Evolutionary conservation across 768 basidiomycete species (phyloP).

Genomic region (Phylloporus arenicola): DNA sequence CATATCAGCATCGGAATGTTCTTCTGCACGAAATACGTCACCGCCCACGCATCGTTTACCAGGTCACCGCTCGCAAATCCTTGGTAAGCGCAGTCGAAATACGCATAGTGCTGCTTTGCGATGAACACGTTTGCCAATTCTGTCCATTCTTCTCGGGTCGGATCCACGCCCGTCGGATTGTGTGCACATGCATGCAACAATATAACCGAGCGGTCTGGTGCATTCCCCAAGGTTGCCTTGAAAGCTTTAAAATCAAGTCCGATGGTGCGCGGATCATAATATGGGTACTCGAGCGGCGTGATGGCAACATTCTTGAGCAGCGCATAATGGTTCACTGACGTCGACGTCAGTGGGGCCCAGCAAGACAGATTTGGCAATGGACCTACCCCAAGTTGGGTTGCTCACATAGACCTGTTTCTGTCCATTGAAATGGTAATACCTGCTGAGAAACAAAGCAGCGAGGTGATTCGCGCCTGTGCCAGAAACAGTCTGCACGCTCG

Average conservation of each 20-base stretch:
- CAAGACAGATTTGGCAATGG: slow-evolving; percentile 1
- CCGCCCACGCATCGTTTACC: slow-evolving; percentile 88
- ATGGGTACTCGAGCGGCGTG: slow-evolving; percentile 82
- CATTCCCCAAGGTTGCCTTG: slow-evolving; percentile 50
- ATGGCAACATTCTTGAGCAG: slow-evolving; percentile 91
- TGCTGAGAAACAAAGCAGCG: slow-evolving; percentile 79
- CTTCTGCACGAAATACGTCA: slow-evolving; percentile 76
- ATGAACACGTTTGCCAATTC: slow-evolving; percentile 68
- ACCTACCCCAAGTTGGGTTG: slow-evolving; percentile 91
- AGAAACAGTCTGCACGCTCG: slow-evolving; percentile 88
- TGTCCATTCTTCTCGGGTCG: slow-evolving; percentile 83
- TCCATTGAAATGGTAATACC: slow-evolving; percentile 68
- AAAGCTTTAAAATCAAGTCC: slow-evolving; percentile 78
- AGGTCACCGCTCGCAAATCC: slow-evolving; percentile 93
- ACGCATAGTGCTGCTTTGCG: slow-evolving; percentile 73
- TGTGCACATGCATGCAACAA: slow-evolving; percentile 93
- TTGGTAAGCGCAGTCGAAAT: slow-evolving; percentile 96
- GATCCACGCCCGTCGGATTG: slow-evolving; percentile 96
- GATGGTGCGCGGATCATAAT: slow-evolving; percentile 88
- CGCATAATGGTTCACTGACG: slow-evolving; percentile 77
- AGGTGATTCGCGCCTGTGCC: slow-evolving; percentile 96
- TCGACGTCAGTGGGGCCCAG: background rate
- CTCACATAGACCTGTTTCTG: slow-evolving; percentile 75
- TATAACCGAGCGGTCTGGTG: slow-evolving; percentile 76
- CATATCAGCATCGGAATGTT: slow-evolving; percentile 79